These are phyloP conservation scores for Geotrichum candidum DNA, from an alignment of 1,139 yeast genomes.

Conservation along the genomic window DNA sequence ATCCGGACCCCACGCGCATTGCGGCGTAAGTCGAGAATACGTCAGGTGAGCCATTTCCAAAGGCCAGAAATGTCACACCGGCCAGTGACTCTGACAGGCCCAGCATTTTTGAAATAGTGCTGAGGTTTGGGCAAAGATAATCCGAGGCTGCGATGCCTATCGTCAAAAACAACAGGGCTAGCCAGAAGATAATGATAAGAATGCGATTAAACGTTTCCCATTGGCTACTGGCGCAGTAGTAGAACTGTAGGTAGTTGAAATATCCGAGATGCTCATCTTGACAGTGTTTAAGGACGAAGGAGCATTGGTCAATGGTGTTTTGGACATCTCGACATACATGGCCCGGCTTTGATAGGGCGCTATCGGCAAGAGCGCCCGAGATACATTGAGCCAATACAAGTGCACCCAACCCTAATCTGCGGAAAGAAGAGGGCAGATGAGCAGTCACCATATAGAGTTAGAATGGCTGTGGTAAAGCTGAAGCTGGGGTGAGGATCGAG, in stretches of 20 bases:
- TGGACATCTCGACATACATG: slow-evolving; percentile 20
- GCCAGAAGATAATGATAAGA: slow-evolving; percentile 25
- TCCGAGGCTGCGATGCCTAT: slow-evolving; percentile 73
- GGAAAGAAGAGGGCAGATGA: neutral
- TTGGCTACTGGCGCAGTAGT: slow-evolving; percentile 29
- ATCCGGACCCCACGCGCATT: slow-evolving; percentile 57
- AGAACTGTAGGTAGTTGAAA: slow-evolving; percentile 32
- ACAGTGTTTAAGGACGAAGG: slow-evolving; percentile 31
- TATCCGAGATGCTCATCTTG: slow-evolving; percentile 28
- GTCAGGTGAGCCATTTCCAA: slow-evolving; percentile 93
- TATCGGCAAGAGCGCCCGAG: neutral
- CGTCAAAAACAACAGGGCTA: slow-evolving; percentile 47
- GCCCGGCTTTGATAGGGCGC: neutral
- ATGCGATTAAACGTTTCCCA: slow-evolving; percentile 15
- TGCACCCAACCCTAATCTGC: neutral
- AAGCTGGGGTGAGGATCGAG: neutral
- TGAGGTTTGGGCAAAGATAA: slow-evolving; percentile 67
- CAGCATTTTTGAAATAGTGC: slow-evolving; percentile 52
- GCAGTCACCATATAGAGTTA: neutral
- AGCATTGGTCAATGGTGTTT: slow-evolving; percentile 30
- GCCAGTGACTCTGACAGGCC: slow-evolving; percentile 71
- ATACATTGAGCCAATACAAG: neutral
- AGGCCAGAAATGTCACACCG: slow-evolving; percentile 80
- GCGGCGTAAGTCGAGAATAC: slow-evolving; percentile 80
- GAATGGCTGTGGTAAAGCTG: neutral